phyloP scores from a whole-genome alignment of 148 eudicot genomes.

The Cornus kousa region DNA sequence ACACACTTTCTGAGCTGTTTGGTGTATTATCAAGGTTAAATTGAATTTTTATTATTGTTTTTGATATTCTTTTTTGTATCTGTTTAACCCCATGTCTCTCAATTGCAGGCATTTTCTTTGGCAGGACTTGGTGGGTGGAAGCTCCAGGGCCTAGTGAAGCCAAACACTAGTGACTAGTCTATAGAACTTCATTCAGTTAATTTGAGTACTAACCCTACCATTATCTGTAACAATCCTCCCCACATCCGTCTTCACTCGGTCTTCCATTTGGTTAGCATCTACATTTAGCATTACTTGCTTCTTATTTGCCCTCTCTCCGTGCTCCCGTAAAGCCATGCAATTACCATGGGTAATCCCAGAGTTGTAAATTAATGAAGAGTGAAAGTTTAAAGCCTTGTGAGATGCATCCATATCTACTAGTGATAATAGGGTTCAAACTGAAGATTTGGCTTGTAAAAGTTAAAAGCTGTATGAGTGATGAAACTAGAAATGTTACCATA shows the following conservation, averaged over 20 bases:
- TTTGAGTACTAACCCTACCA: background rate
- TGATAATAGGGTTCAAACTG: too few species aligned
- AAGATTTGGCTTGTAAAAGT: too few species aligned
- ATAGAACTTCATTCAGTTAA: conserved; percentile 6
- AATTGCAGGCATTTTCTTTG: conserved; percentile 66
- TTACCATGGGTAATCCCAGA: too few species aligned
- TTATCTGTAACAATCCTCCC: background rate
- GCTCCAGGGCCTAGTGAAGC: conserved; percentile 60
- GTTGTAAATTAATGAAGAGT: background rate
- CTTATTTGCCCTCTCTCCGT: too few species aligned
- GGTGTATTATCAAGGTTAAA: background rate
- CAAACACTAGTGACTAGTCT: conserved; percentile 25
- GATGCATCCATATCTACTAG: background rate
- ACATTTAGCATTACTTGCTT: too few species aligned
- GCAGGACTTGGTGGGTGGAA: conserved; percentile 91
- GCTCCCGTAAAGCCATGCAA: too few species aligned
- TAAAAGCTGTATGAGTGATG: too few species aligned
- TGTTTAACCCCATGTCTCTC: conserved; percentile 1
- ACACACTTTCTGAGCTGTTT: background rate
- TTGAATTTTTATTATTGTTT: background rate
- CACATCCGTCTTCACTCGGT: too few species aligned
- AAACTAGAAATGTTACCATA: too few species aligned
- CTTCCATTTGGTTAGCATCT: too few species aligned
- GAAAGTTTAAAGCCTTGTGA: background rate
- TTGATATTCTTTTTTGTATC: background rate